A percentile compares a stretch with the other conserved stretches of the same genome.
Evolutionary conservation across 2,329 filamentous ascomycete genomes (phyloP).

Genomic region (Calonectria montana): DNA sequence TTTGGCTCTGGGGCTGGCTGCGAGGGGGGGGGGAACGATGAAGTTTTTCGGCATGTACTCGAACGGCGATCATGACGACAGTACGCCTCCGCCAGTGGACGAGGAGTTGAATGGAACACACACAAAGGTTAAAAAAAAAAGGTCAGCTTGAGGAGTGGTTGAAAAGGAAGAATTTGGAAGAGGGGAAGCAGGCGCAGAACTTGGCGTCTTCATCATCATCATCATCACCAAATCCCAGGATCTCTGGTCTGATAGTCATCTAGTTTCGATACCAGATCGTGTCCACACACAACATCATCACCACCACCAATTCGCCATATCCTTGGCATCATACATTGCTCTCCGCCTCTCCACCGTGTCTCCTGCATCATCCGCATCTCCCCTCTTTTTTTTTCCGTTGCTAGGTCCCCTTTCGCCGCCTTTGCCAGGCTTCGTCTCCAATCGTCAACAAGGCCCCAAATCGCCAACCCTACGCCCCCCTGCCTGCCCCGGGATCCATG

Average conservation of each 20-base stretch:
- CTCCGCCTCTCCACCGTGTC: conserved; percentile 19
- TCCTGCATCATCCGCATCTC: conserved; percentile 28
- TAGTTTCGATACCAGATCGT: background rate
- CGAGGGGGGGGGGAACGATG: background rate
- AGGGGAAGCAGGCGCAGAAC: background rate
- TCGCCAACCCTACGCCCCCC: conserved; percentile 9
- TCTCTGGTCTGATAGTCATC: background rate
- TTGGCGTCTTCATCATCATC: conserved; percentile 19
- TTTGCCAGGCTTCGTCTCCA: conserved; percentile 1
- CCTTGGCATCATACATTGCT: conserved; percentile 21
- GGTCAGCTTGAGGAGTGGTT: background rate
- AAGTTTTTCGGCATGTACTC: conserved; percentile 9
- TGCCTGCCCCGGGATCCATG: conserved; percentile 4
- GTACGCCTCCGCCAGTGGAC: conserved; percentile 15
- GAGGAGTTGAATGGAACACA: conserved; percentile 3
- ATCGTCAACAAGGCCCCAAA: conserved; percentile 9
- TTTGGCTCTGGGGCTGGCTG: conserved; percentile 6
- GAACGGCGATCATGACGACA: conserved; percentile 42
- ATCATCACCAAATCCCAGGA: background rate
- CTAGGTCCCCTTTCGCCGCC: conserved; percentile 1
- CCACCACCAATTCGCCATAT: conserved; percentile 20
- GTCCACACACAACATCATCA: background rate
- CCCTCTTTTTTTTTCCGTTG: conserved; percentile 18
- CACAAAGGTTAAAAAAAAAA: conserved; percentile 1
- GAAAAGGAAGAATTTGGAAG: conserved; percentile 14